Evolutionary conservation across 1,284 basidiomycete species (phyloP), one percentile per base, ranked within the genome.

Genomic region (Crocinoboletus sp.): DNA sequence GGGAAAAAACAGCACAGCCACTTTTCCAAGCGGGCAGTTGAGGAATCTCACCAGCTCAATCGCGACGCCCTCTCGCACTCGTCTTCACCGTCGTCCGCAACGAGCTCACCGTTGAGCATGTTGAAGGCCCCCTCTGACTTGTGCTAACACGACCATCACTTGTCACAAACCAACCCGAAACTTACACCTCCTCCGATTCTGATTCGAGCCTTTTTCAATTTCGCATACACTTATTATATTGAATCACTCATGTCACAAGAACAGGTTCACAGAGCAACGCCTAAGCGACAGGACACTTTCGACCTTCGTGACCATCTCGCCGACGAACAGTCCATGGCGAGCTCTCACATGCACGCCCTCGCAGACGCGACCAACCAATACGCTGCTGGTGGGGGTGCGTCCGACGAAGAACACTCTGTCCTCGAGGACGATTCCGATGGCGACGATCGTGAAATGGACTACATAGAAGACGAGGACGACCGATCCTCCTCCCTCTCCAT

Each of bases 401-500:
- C 82, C 43, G 83, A 84, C 56, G 82, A 84, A 48, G 82, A 86
- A 51, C 84, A 86, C 50, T 87, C 84, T 1, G 76, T 87, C 42
- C 74, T 88, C 27, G 85, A 88, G 55, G 84, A 87, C 61, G 85
- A 86, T 60, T 85, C 82, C 2, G 84, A 85, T 48, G 76, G 65
- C 32, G 82, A 87, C 46, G 82, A 82, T 45, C 63, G 68, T 30
- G 74, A 77, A 16, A 74, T 78, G 39, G 81, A 84, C 45, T 78
- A 77, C 59, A 70, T 78, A 54, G 81, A 82, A 53, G 78, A 80
- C 48, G 83, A 84, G 34, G 82, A 86, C 60, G 84, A 85, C 62
- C 78, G 76, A 45, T 89, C 87, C 3, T 91, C 88, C 11, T 84
- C 82, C 3, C 78, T 91, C 27, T 89, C 87, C 29, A 89, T 92